A percentile compares a stretch with the other conserved stretches of the same genome.
Conservation (phyloP, 768 basidiomycete species). For the Hypholoma fasciculare region DNA sequence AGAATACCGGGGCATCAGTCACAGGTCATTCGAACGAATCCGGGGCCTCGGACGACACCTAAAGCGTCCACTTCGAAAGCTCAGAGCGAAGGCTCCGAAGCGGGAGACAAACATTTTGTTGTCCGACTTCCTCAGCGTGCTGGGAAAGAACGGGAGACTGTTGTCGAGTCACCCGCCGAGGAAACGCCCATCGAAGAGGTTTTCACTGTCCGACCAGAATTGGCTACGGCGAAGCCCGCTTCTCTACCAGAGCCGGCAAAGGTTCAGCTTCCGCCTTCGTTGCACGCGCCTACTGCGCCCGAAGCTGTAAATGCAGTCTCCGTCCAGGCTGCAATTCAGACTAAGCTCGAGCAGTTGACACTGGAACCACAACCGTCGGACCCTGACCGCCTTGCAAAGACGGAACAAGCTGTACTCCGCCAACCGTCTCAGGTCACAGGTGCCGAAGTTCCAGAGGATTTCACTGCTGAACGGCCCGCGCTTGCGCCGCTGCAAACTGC, state of each 20-base stretch:
- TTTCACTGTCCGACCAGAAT: conserved; percentile 55
- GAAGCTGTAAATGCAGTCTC: conserved; percentile 13
- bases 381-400: conserved; percentile 36
- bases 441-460: conserved; percentile 19
- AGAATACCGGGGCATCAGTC: conserved; percentile 54
- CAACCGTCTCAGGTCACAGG: conserved; percentile 29
- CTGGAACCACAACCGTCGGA: conserved; percentile 32
- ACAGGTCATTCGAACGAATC: conserved; percentile 42
- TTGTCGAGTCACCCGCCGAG: conserved; percentile 19
- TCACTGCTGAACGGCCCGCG: conserved; percentile 28
- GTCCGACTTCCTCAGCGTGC: conserved; percentile 54
- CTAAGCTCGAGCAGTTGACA: conserved; percentile 41
- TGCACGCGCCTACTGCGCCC: not conserved
- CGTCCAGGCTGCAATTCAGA: conserved; percentile 31
- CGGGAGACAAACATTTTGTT: conserved; percentile 44
- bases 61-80: conserved; percentile 17
- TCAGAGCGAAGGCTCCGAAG: conserved; percentile 31
- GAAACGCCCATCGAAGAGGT: conserved; percentile 53
- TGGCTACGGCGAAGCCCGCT: conserved; percentile 38
- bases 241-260: conserved; percentile 22
- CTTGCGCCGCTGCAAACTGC: conserved; percentile 42
- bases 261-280: conserved; percentile 6
- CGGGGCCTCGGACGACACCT: conserved; percentile 17
- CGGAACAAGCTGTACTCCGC: conserved; percentile 50
- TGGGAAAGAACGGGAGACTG: conserved; percentile 34